Base-by-base conservation (phyloP, 2,329 filamentous ascomycete species). In the Nemania diffusa region DNA sequence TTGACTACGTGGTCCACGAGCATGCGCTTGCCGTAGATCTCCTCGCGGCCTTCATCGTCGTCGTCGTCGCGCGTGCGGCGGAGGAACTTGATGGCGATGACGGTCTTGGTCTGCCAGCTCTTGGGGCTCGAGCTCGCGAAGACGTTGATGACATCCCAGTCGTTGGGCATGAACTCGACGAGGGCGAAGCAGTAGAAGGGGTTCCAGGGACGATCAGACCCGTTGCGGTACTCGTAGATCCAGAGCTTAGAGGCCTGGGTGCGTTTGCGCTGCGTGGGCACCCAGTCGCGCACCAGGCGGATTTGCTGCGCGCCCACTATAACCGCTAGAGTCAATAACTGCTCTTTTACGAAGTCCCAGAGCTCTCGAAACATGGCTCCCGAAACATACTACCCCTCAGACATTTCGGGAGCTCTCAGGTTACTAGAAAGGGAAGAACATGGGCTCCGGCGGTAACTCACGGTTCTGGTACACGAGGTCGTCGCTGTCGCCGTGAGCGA, bases 121-220 rank as follows among this genome's bases (percentile, higher is more conserved):
- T 76, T 75, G 24, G 79, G 77, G 62, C 78, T 80, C 51, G 81
- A 82, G 69, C 85, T 87, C 0, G 85, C 87, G 53, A 75, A 85
- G 71, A 81, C 86, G 76, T 87, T 91, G 81, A 90, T 82, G 5
- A 90, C 80, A 40, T 82, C 83, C 72, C 88, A 92, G 77, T 92
- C 90, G 50, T 80, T 77, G 3, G 83, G 84, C 37, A 87, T 75
- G 76, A 91, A 92, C 76, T 92, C 90, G 17, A 84, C 80, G 67
- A 91, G 87, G 1, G 85, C 84, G 76, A 93, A 94, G 68, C 84
- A 87, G 76, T 92, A 92, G 55, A 83, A 85, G 1, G 85, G 80
- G 24, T 84, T 80, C 87, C 90, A 94, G 1, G 81, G 80, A 53
- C 78, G 79, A 0, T 83, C 78, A 0, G 74, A 50, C 4, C 78